phyloP scores from a whole-genome alignment of 1,139 yeast species.

The Yamadazyma pseudoaaseri region DNA sequence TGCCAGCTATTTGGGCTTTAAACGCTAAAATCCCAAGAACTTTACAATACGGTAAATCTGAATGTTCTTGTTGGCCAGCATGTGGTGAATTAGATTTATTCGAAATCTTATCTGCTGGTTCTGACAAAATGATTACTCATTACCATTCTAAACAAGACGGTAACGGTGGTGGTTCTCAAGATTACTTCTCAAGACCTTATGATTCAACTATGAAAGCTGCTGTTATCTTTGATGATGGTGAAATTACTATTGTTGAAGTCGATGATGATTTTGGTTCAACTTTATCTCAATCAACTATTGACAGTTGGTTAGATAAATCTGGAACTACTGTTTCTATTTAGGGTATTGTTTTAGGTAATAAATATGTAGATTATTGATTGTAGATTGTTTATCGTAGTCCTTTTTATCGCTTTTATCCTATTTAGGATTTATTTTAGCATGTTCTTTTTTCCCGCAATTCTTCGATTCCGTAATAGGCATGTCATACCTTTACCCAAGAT shows the following conservation, averaged over 20 bases:
- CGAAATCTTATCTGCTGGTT: slow-evolving; percentile 72
- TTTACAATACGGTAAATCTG: slow-evolving; percentile 60
- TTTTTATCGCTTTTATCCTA: too few species aligned
- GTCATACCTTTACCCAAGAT: too few species aligned
- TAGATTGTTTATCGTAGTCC: neutral
- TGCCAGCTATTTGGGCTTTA: slow-evolving; percentile 80
- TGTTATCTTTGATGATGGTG: slow-evolving; percentile 62
- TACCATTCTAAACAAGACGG: slow-evolving; percentile 86
- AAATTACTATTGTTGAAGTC: slow-evolving; percentile 60
- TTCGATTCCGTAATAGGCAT: too few species aligned
- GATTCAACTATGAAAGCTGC: slow-evolving; percentile 83
- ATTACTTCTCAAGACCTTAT: slow-evolving; percentile 85
- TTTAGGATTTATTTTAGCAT: too few species aligned
- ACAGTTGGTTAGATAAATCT: slow-evolving; percentile 48
- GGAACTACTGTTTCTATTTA: slow-evolving; percentile 40
- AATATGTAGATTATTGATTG: neutral
- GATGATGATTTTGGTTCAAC: slow-evolving; percentile 54
- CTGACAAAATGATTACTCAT: slow-evolving; percentile 72
- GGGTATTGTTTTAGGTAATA: slow-evolving; percentile 3
- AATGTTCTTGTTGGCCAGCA: slow-evolving; percentile 74
- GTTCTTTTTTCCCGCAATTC: too few species aligned
- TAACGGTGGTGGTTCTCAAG: slow-evolving; percentile 77
- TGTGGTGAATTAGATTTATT: slow-evolving; percentile 84
- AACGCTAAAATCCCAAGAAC: slow-evolving; percentile 81
- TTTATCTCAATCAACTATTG: slow-evolving; percentile 53